Evolutionary conservation across 2,329 filamentous ascomycete species (phyloP), one percentile per base, ranked within the genome.

Genomic region (Biscogniauxia marginata): DNA sequence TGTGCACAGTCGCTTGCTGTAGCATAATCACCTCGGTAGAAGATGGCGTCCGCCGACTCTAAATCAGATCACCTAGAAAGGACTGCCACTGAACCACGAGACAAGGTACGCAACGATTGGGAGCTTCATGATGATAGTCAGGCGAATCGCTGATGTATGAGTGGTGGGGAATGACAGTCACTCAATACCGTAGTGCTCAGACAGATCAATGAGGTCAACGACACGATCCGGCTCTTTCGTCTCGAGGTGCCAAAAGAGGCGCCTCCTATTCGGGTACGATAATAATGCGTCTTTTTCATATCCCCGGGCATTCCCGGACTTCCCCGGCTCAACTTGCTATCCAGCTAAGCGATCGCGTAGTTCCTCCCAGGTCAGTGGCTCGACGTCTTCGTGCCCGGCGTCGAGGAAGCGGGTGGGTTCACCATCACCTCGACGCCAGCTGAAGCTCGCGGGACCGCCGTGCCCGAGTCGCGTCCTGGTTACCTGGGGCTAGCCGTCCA

Each of bases 291-390:
- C 16, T 39, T 20, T 46, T n/a, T 20, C 6, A 18, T 58, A 6
- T 46, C 20, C 9, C 18, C 51, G 45, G 47, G 18, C 13, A 48
- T 49, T 48, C 43, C 24, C 18, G 25, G 16, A 25, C 24, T 6
- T 13, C 30, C 30, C 9, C 30, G 8, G 8, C 11, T 13, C 25
- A 52, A 22, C 59, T 53, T 61, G 45, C 47, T 58, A 59, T 65
- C 61, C 62, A 64, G 53, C 67, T 52, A 23, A 44, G 70, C 55
- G 59, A 67, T 57, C 68, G 46, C 74, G 46, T 71, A 89, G 80
- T 96, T 95, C 73, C 79, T 86, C 5, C 85, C 92, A 4, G 92
- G 92, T 53, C 92, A 96, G 78, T 96, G 91, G 90, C 81, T 96
- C 54, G 92, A 96, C 70, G 86, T 91, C 6, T 87, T 89, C 70